These are phyloP conservation scores for Leucogyrophana mollusca DNA, from an alignment of 768 basidiomycete species.

Conservation along the genomic window DNA sequence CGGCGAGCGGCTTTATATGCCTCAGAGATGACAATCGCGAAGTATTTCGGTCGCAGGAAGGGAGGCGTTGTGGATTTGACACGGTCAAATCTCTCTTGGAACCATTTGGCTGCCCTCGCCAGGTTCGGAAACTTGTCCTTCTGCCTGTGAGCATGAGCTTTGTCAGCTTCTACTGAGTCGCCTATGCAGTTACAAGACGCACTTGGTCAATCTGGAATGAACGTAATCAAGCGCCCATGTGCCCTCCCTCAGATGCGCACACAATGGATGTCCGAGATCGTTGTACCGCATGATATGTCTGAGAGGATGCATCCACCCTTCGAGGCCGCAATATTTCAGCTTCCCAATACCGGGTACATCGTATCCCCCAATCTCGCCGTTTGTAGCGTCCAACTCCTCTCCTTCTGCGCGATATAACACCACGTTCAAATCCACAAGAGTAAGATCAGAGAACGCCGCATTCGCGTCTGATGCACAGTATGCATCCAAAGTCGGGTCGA, in stretches of 20 bases:
- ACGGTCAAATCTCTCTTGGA: constrained; percentile 82
- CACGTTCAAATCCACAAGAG: constrained; percentile 87
- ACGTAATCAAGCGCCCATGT: constrained; percentile 93
- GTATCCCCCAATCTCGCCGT: constrained; percentile 79
- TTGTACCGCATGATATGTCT: constrained; percentile 84
- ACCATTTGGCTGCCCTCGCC: constrained; percentile 73
- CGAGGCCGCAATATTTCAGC: constrained; percentile 88
- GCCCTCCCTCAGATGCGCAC: constrained; percentile 83
- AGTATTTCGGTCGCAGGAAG: constrained; percentile 95
- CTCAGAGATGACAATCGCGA: constrained; percentile 85
- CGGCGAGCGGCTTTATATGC: constrained; percentile 91
- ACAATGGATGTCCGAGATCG: constrained; percentile 91
- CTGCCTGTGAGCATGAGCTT: constrained; percentile 50
- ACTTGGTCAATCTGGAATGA: constrained; percentile 66
- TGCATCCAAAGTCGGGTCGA: constrained; percentile 67
- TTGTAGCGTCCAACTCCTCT: constrained; percentile 89
- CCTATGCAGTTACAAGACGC: constrained; percentile 29
- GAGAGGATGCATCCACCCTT: constrained; percentile 95
- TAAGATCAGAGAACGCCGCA: constrained; percentile 69
- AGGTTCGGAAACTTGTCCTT: constrained; percentile 64
- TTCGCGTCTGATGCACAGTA: constrained; percentile 73
- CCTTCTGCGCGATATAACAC: constrained; percentile 83
- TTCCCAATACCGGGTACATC: constrained; percentile 72
- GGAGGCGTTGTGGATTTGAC: constrained; percentile 73
- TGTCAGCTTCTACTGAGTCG: constrained; percentile 12